These are phyloP conservation scores for Suillus sp. DNA, from an alignment of 768 basidiomycete species.

Conservation along the genomic window DNA sequence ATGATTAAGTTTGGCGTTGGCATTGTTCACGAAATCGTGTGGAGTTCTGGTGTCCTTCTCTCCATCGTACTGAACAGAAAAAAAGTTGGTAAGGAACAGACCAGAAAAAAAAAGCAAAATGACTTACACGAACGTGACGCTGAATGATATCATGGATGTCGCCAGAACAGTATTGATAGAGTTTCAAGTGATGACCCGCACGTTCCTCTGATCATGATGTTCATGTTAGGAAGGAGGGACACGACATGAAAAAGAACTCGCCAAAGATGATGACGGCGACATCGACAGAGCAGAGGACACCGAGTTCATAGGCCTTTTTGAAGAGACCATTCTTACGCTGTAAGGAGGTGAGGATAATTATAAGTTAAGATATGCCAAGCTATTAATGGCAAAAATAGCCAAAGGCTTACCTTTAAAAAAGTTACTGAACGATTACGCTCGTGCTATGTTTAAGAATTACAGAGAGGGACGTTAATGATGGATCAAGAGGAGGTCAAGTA, in stretches of 20 bases:
- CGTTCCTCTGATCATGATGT: constrained; percentile 68
- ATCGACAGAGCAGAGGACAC: constrained; percentile 87
- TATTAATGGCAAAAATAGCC: constrained; percentile 60
- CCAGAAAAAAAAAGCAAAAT: constrained; percentile 10
- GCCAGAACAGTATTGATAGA: constrained; percentile 79
- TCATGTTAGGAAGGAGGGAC: constrained; percentile 5
- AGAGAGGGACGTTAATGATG: constrained; percentile 34
- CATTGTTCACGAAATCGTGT: constrained; percentile 48
- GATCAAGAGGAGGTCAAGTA: constrained; percentile 28
- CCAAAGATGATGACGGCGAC: constrained; percentile 89
- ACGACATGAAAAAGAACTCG: constrained; percentile 34
- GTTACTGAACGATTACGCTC: constrained; percentile 91
- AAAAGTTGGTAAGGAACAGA: not conserved
- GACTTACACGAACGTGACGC: constrained; percentile 59
- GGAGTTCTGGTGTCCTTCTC: constrained; percentile 53
- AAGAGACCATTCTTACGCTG: constrained; percentile 90
- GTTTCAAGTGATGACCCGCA: constrained; percentile 76
- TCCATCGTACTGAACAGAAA: constrained; percentile 45
- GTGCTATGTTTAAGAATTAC: constrained; percentile 64
- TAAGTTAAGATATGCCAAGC: constrained; percentile 42
- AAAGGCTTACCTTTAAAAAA: constrained; percentile 77
- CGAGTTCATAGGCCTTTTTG: constrained; percentile 90
- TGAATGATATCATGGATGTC: constrained; percentile 73
- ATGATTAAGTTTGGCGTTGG: constrained; percentile 23
- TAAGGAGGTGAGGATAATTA: constrained; percentile 24